These are phyloP conservation scores for Aureobasidium melanogenum DNA, from an alignment of 2,329 filamentous ascomycete genomes.

Conservation along the genomic window DNA sequence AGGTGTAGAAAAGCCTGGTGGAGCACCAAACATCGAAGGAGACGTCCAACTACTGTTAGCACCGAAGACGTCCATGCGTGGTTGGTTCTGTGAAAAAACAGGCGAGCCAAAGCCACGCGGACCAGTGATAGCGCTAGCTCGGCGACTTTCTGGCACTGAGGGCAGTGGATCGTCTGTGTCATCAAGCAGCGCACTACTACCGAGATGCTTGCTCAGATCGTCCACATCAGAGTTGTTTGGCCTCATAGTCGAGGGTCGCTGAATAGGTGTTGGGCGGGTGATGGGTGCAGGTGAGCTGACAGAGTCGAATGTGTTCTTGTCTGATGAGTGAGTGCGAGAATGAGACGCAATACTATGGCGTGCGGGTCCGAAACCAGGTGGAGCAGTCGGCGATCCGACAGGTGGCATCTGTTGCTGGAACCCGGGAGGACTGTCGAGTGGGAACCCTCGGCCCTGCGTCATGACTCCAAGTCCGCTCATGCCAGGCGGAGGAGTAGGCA, in stretches of 20 bases:
- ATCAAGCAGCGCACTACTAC: constrained; percentile 78
- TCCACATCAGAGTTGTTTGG: constrained; percentile 49
- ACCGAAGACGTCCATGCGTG: constrained; percentile 26
- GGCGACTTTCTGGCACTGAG: constrained; percentile 30
- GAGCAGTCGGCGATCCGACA: constrained; percentile 21
- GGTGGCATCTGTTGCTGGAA: constrained; percentile 32
- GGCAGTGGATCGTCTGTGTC: constrained; percentile 58
- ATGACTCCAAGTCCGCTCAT: constrained; percentile 54
- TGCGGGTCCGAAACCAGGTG: constrained; percentile 29
- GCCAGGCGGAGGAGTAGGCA: constrained; percentile 44
- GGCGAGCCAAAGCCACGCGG: constrained; percentile 20
- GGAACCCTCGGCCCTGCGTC: constrained; percentile 46
- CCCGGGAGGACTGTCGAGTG: constrained; percentile 48
- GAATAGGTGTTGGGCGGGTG: constrained; percentile 75
- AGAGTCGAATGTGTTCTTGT: constrained; percentile 51
- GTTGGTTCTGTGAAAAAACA: constrained; percentile 24
- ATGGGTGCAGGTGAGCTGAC: constrained; percentile 60
- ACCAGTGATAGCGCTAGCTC: constrained; percentile 19
- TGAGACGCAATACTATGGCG: constrained; percentile 45
- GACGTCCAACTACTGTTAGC: constrained; percentile 34
- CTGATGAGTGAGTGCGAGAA: constrained; percentile 64
- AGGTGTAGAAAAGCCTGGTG: constrained; percentile 25
- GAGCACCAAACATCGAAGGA: constrained; percentile 31
- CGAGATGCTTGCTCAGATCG: constrained; percentile 54
- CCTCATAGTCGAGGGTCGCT: constrained; percentile 67